phyloP scores from a whole-genome alignment of 108 stramenopile species.

The Tribonema minus region DNA sequence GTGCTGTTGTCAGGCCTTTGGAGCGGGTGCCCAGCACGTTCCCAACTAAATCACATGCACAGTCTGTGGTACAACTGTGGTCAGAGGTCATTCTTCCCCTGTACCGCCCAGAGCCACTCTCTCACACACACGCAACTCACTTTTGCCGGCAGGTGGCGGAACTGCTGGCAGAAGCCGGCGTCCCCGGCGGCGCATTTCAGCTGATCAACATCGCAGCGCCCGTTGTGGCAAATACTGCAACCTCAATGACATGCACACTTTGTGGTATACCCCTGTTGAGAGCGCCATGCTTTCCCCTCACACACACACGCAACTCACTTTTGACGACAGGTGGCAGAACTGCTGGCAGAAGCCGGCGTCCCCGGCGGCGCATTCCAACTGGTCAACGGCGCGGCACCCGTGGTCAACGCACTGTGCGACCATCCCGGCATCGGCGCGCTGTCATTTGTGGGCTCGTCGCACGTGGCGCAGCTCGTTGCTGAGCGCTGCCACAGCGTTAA shows the following conservation, averaged over 20 bases:
- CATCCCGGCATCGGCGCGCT: slow-evolving; percentile 61
- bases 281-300: too few relatives aligned
- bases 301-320: too few relatives aligned
- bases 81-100: too few relatives aligned
- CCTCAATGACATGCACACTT: slow-evolving; percentile 17
- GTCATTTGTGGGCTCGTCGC: slow-evolving; percentile 86
- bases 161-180: slow-evolving; percentile 51
- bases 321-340: slow-evolving; percentile 43
- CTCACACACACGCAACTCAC: too few relatives aligned
- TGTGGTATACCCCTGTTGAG: too few relatives aligned
- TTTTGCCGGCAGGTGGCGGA: slow-evolving; percentile 30
- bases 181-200: slow-evolving; percentile 40
- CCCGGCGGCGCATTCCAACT: slow-evolving; percentile 57
- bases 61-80: too few relatives aligned
- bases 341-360: slow-evolving; percentile 51
- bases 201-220: too few relatives aligned
- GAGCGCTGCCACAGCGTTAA: slow-evolving; percentile 66
- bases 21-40: too few relatives aligned
- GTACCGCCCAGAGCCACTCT: too few relatives aligned
- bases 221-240: too few relatives aligned
- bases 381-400: slow-evolving; percentile 49
- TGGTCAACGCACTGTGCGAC: slow-evolving; percentile 53
- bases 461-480: slow-evolving; percentile 73
- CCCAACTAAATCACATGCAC: too few relatives aligned
- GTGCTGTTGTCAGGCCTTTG: too few relatives aligned